Evolutionary conservation across 2,329 filamentous ascomycete species (phyloP).

Genomic region (Talaromyces sp.): DNA sequence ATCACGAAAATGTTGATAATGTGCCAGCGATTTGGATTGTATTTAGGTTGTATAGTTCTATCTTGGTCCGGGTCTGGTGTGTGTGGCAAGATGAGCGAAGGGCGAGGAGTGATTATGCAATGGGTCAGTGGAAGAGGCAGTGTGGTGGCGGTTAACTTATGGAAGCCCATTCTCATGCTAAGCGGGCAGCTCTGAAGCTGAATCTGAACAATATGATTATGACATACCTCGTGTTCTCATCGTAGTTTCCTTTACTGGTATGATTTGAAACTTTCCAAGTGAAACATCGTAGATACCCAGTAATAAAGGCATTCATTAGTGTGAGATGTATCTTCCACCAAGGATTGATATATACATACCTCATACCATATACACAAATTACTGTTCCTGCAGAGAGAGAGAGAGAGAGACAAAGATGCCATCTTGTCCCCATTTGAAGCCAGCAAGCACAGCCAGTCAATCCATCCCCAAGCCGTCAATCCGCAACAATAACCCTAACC

Average conservation of each 20-base stretch:
- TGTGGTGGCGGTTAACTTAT: neutral
- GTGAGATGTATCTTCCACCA: neutral
- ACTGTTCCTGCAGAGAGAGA: neutral
- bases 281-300: neutral
- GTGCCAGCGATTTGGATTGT: neutral
- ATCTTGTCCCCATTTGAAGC: neutral
- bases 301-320: neutral
- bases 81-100: neutral
- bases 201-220: neutral
- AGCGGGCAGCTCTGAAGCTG: neutral
- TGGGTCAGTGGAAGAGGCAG: neutral
- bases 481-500: constrained; percentile 3
- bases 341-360: neutral
- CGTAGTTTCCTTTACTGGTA: neutral
- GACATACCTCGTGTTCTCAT: neutral
- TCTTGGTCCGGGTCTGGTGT: neutral
- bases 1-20: constrained; percentile 7
- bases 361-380: neutral
- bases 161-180: neutral
- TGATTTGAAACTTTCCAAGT: too few species aligned
- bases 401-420: too few species aligned
- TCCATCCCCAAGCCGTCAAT: neutral
- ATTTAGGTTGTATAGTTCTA: neutral
- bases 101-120: neutral
- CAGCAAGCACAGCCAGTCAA: constrained; percentile 4